Base-by-base conservation (phyloP, 2,329 filamentous ascomycete genomes). In the Nannizziopsis arthrosporioides region DNA sequence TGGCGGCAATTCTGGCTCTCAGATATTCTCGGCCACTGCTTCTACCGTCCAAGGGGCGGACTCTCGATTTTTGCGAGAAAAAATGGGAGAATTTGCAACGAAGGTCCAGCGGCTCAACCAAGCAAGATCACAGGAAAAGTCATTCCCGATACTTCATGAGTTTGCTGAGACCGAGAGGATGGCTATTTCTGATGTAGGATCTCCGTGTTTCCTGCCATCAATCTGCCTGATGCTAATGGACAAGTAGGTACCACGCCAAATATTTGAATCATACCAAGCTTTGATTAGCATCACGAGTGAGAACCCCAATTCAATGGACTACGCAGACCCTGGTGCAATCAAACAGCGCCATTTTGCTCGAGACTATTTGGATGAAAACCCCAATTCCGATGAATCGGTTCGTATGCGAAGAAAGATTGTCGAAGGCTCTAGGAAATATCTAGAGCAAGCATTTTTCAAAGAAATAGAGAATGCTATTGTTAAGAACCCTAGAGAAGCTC, bases 401-500 rank as follows among this genome's bases (percentile, higher is more conserved):
- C 73, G 74, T 22, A 79, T 94, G 62, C 82, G 85, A 56, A 90
- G 84, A 65, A 77, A 77, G 44, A 89, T 95, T 47, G 73, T 95
- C 11, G 74, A 80, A 44, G 90, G 90, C 2, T 87, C 88, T 44
- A 84, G 85, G 53, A 70, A 66, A 11, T 93, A 84, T 64, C 70
- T 96, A 19, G 90, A 96, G 67, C 81, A 79, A 58, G 77, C 83
- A 54, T 95, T 94, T 64, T 81, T 84, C 61, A 73, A 74, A 42
- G 81, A 90, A 55, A 75, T 96, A 34, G 85, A 94, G 61, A 75
- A 73, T 8, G 72, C 84, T 36, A 83, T 98, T 51, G 75, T 78
- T 35, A 93, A 84, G 64, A 86, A 92, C 61, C 88, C 89, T 1
- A 80, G 83, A 48, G 89, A 95, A 61, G 90, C 92, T 27, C 85